Evolutionary conservation across 2,329 filamentous ascomycete genomes (phyloP).

Genomic region (Colletotrichum graminicola): DNA sequence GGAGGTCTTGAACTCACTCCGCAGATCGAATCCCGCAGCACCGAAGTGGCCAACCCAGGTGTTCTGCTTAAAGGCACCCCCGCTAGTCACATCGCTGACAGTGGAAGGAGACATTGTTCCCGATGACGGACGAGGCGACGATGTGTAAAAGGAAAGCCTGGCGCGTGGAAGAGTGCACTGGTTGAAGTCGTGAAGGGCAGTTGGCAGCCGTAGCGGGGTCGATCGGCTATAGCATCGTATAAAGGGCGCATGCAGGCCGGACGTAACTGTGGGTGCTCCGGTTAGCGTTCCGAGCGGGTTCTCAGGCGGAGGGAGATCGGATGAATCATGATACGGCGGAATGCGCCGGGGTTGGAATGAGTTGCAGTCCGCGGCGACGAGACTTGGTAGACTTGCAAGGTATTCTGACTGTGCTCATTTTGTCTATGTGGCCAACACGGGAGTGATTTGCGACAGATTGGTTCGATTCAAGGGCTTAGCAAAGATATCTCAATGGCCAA

Average conservation of each 20-base stretch:
- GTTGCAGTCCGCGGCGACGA: background rate
- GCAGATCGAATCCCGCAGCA: constrained; percentile 54
- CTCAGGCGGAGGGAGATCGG: background rate
- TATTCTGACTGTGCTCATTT: background rate
- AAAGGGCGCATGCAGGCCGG: constrained; percentile 20
- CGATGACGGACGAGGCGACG: constrained; percentile 1
- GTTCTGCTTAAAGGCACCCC: constrained; percentile 22
- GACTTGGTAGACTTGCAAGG: constrained; percentile 9
- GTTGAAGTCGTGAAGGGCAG: constrained; percentile 3
- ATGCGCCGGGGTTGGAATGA: too few relatives aligned
- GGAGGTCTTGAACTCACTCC: constrained; percentile 50
- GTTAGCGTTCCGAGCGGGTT: constrained; percentile 29
- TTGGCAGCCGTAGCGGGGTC: constrained; percentile 30
- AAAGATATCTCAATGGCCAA: background rate
- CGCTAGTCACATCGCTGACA: background rate
- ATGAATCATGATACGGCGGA: background rate
- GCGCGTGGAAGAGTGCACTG: background rate
- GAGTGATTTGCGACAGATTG: background rate
- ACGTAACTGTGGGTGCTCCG: constrained; percentile 17
- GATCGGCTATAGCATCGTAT: constrained; percentile 9
- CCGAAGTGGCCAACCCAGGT: constrained; percentile 56
- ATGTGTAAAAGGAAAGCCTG: background rate
- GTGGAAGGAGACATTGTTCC: constrained; percentile 24
- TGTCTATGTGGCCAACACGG: background rate
- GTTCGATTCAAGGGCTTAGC: background rate